Base-by-base conservation (phyloP, 1,284 basidiomycete genomes). In the Microbotryum saponariae region DNA sequence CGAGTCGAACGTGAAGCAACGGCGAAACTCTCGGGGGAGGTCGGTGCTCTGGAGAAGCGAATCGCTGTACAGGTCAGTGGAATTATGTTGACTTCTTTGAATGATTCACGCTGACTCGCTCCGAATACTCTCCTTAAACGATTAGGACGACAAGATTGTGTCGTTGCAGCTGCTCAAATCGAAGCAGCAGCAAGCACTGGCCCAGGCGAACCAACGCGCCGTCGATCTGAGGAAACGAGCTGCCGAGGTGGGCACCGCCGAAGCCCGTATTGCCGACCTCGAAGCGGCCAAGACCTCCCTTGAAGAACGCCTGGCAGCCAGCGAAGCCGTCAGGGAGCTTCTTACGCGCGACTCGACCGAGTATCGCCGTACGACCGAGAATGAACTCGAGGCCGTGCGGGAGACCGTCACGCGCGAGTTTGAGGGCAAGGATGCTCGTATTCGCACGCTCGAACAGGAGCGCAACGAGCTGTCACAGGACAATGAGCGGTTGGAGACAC, bases 171-270 rank as follows among this genome's bases (percentile, higher is more conserved):
- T 52, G 7, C 37, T 49, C 56, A 58, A 56, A 37, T 4, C 37
- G 16, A 31, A 52, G 14, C 59, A 61, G 48, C 62, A 64, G 21
- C 62, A 64, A 47, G 45, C 56, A 3, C 62, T 64, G 48, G 62
- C 59, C 1, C 10, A 21, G 4, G 56, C 59, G 6, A 61, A 61
- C 21, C 56, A 57, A 46, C 59, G 56, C 23, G 55, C 49, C 54
- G 3, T 31, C 8, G 27, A 51, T 14, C 54, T 56, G 12, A 37
- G 14, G 6, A 54, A 46, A 20, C 42, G 25, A 9, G 48, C 48
- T 16, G 14, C 18, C 42, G 37, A 42, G 37, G 37, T 42, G 12
- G 37, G 37, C 37, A 16, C 23, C 2, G 54, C 52, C 51, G 21
- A 61, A n/a, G 42, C 51, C 23, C 29, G 20, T 7, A 23, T 37